Evolutionary conservation across 2,329 filamentous ascomycete genomes (phyloP).

Genomic region (Cephalotrichum gorgonifer): DNA sequence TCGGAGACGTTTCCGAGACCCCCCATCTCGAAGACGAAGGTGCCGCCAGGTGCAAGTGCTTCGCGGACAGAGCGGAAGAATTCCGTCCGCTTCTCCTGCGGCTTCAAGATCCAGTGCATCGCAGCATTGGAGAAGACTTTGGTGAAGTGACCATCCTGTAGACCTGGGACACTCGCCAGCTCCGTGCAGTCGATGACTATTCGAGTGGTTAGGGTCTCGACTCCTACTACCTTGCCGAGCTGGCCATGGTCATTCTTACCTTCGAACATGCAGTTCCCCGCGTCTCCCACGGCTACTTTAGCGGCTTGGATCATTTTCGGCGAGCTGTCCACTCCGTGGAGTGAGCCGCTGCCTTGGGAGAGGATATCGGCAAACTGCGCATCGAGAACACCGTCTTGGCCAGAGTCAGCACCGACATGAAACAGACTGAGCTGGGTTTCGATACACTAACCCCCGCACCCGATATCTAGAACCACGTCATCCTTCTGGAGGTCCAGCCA

Average conservation of each 20-base stretch:
- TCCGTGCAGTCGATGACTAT: constrained; percentile 35
- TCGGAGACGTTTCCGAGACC: constrained; percentile 59
- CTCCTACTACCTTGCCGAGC: constrained; percentile 3
- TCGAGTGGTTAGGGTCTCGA: background rate
- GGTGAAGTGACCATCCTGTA: constrained; percentile 28
- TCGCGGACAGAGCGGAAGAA: constrained; percentile 44
- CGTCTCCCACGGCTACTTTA: constrained; percentile 24
- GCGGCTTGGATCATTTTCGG: constrained; percentile 47
- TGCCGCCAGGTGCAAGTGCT: constrained; percentile 43
- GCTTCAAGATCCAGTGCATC: constrained; percentile 55
- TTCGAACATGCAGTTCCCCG: constrained; percentile 31
- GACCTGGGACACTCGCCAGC: constrained; percentile 20
- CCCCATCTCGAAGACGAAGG: constrained; percentile 61
- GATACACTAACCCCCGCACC: constrained; percentile 44
- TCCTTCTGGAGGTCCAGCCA: constrained; percentile 49
- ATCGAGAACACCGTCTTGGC: constrained; percentile 46
- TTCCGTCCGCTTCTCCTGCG: constrained; percentile 25
- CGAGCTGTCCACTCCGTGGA: constrained; percentile 51
- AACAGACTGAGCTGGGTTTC: background rate
- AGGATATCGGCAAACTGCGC: constrained; percentile 38
- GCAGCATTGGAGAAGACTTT: constrained; percentile 60
- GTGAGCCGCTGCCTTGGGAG: constrained; percentile 30
- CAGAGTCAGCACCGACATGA: background rate
- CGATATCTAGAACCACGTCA: constrained; percentile 51
- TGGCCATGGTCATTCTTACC: constrained; percentile 16